Evolutionary conservation across 139 green algal genomes (phyloP), one percentile per base, ranked within the genome.

Genomic region (Tetraselmis striata): DNA sequence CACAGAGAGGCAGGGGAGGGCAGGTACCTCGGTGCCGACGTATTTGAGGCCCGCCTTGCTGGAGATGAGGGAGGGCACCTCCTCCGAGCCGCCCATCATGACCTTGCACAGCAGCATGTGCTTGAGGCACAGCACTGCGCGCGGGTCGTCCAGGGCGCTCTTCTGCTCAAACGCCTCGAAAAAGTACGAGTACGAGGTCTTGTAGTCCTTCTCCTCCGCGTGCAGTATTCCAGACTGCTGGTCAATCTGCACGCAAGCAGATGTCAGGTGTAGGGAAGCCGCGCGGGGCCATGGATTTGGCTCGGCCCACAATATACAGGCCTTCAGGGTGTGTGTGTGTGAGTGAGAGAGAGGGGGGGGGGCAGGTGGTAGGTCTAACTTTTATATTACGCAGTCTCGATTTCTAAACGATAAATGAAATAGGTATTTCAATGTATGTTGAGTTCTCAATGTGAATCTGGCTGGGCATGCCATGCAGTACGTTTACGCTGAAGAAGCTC

Each of bases 71-170:
- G 79, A 84, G 24, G 87, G 81, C 22, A 98, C 93, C 59, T 97
- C 94, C 2, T 90, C 85, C 28, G 92, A 86, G 59, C 93, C 83
- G 76, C 88, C 85, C 79, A 85, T 83, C 90, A 94, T 93, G 23
- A 94, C 89, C 85, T 99, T 99, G 90, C 92, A 95, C 77, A 99
- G 90, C 82, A 99, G 90, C 96, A 99, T 98, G 92, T 99, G 98
- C 91, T 99, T 98, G 59, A 99, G 90, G 59, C 90, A 88, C 1
- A 85, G 67, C 45, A 98, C 89, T 0, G 96, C 95, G 59, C 92
- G 90, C 1, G 88, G 80, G 76, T 97, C 93, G 75, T 98, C 92
- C 81, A 99, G 89, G 0, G 90, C 84, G 24, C 79, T 90, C 1
- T 67, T 32, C 82, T 93, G 91, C 91, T 99, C 96, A 88, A 99